A percentile compares a stretch with the other conserved stretches of the same genome.
phyloP scores from a whole-genome alignment of 352 stramenopile genomes.

The Nothophytophthora sp. region DNA sequence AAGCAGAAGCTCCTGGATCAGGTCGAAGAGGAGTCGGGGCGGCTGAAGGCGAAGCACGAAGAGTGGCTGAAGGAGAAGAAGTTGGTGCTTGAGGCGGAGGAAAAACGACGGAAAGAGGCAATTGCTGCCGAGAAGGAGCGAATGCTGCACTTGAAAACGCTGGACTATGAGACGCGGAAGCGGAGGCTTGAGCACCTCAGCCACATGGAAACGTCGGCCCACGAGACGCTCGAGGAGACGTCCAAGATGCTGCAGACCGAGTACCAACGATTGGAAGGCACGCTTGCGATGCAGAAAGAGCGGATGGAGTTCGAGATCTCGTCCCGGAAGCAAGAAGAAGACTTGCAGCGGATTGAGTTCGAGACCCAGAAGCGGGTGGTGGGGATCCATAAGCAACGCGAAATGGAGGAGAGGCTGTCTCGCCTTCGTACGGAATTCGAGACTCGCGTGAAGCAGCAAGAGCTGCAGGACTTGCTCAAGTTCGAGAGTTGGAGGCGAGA shows the following conservation, averaged over 20 bases:
- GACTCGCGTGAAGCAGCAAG: slow-evolving; percentile 68
- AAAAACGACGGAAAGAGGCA: slow-evolving; percentile 57
- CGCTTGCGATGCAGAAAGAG: slow-evolving; percentile 59
- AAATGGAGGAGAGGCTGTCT: slow-evolving; percentile 70
- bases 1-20: slow-evolving; percentile 68
- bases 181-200: slow-evolving; percentile 60
- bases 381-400: slow-evolving; percentile 56
- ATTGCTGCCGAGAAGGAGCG: slow-evolving; percentile 62
- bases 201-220: slow-evolving; percentile 58
- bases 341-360: slow-evolving; percentile 70
- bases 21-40: slow-evolving; percentile 49
- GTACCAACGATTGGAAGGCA: slow-evolving; percentile 51
- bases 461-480: slow-evolving; percentile 66
- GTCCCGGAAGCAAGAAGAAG: slow-evolving; percentile 76
- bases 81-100: slow-evolving; percentile 56
- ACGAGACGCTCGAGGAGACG: slow-evolving; percentile 65
- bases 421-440: slow-evolving; percentile 71
- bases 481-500: slow-evolving; percentile 79
- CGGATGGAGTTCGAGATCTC: slow-evolving; percentile 67
- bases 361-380: slow-evolving; percentile 67
- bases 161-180: slow-evolving; percentile 72
- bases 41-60: slow-evolving; percentile 60
- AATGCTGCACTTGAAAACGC: slow-evolving; percentile 67
- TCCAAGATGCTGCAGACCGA: slow-evolving; percentile 65
- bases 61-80: slow-evolving; percentile 70